phyloP scores from a whole-genome alignment of 495 filamentous ascomycete genomes.

The Penicillium simplicissimum region DNA sequence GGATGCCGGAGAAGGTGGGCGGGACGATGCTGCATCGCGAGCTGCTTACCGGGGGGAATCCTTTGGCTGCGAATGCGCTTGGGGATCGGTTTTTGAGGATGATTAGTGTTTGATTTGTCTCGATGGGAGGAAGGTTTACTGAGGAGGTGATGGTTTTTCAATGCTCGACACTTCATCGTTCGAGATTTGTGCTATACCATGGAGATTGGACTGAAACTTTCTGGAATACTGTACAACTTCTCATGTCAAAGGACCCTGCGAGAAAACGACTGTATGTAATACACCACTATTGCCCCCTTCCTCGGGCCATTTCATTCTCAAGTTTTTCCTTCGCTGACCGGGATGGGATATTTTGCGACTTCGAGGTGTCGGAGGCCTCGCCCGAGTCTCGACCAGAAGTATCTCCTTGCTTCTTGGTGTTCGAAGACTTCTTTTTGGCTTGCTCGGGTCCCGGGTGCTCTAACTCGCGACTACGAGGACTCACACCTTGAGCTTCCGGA shows the following conservation, averaged over 20 bases:
- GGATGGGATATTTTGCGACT: neutral
- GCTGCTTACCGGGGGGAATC: conserved; percentile 33
- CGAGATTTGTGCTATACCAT: neutral
- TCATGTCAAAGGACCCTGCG: neutral
- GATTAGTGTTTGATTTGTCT: conserved; percentile 27
- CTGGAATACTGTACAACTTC: neutral
- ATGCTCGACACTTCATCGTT: neutral
- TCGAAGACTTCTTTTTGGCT: neutral
- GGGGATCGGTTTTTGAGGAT: conserved; percentile 36
- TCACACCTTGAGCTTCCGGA: conserved; percentile 9
- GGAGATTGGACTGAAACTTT: neutral
- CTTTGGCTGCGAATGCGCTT: conserved; percentile 30
- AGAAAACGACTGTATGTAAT: neutral
- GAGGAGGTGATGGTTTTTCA: neutral
- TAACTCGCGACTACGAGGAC: conserved; percentile 14
- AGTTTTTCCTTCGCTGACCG: neutral
- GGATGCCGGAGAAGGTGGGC: conserved; percentile 27
- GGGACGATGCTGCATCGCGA: conserved; percentile 31
- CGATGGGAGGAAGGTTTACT: neutral
- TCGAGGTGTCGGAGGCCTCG: neutral
- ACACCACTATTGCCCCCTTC: neutral
- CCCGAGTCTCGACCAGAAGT: neutral
- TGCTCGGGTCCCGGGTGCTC: conserved; percentile 18
- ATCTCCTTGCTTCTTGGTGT: neutral
- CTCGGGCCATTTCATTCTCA: neutral